These are phyloP conservation scores for Oryza brachyantha DNA, from an alignment of 176 grass and related monocot species.

Conservation along the genomic window DNA sequence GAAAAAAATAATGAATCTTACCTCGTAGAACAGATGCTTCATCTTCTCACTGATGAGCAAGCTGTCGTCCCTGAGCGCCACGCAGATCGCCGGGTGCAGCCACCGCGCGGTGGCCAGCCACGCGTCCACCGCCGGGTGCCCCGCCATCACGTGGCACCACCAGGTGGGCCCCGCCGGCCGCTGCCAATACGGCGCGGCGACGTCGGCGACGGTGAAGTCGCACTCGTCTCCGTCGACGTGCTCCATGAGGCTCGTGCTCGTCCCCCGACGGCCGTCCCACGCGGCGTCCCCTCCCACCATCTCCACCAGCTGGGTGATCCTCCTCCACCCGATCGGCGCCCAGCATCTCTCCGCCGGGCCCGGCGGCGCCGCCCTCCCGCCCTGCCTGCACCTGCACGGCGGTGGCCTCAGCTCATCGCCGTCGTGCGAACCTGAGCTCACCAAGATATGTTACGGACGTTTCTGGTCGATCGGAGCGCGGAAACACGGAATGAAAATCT, in stretches of 20 bases:
- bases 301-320: constrained; percentile 43
- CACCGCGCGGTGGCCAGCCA: constrained; percentile 43
- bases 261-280: constrained; percentile 21
- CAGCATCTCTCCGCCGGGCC: constrained; percentile 48
- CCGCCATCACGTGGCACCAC: constrained; percentile 56
- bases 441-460: background rate
- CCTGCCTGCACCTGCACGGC: constrained; percentile 29
- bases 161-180: constrained; percentile 51
- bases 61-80: constrained; percentile 56
- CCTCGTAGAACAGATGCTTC: constrained; percentile 68
- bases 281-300: constrained; percentile 36
- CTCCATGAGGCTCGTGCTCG: constrained; percentile 18
- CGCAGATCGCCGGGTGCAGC: constrained; percentile 57
- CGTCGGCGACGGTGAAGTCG: constrained; percentile 52
- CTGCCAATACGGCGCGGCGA: constrained; percentile 49
- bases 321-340: constrained; percentile 49
- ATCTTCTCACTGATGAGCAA: constrained; percentile 58
- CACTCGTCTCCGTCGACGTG: constrained; percentile 3
- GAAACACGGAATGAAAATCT: background rate
- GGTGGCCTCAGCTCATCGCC: constrained; percentile 27
- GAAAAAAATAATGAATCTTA: no score
- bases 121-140: constrained; percentile 36
- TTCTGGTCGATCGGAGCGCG: no score
- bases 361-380: background rate
- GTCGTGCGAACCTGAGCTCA: background rate